phyloP scores from a whole-genome alignment of 805 yeast species.

The Saccharomycopsis selenospora region DNA sequence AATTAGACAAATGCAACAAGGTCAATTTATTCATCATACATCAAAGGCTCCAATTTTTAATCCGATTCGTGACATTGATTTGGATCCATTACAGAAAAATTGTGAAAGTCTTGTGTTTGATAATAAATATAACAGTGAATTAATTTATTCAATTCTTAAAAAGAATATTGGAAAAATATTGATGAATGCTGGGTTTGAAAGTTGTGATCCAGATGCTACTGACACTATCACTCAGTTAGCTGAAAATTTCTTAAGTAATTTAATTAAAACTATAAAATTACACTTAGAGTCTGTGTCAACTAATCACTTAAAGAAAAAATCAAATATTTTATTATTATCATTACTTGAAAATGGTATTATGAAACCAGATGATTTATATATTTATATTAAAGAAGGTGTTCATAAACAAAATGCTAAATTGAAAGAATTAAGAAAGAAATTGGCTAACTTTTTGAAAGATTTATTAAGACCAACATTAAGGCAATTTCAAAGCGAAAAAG shows the following conservation, averaged over 20 bases:
- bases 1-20: conserved; percentile 86
- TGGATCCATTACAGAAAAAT: conserved; percentile 77
- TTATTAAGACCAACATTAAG: conserved; percentile 66
- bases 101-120: conserved; percentile 53
- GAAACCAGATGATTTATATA: conserved; percentile 67
- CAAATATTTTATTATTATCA: conserved; percentile 51
- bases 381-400: conserved; percentile 67
- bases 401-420: conserved; percentile 63
- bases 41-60: conserved; percentile 63
- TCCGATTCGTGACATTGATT: conserved; percentile 55
- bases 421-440: conserved; percentile 55
- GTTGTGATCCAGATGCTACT: conserved; percentile 69
- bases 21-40: conserved; percentile 64
- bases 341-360: conserved; percentile 81
- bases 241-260: conserved; percentile 66
- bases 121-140: conserved; percentile 39
- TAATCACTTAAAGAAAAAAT: conserved; percentile 28
- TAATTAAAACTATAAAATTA: conserved; percentile 61
- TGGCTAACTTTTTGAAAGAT: conserved; percentile 69
- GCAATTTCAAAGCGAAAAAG: conserved; percentile 35
- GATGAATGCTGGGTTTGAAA: conserved; percentile 90
- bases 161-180: conserved; percentile 69
- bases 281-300: conserved; percentile 56
- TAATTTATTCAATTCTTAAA: conserved; percentile 59
- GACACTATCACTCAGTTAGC: conserved; percentile 78